Base-by-base conservation (phyloP, 1,284 basidiomycete genomes). In the Calocybe gambosa region DNA sequence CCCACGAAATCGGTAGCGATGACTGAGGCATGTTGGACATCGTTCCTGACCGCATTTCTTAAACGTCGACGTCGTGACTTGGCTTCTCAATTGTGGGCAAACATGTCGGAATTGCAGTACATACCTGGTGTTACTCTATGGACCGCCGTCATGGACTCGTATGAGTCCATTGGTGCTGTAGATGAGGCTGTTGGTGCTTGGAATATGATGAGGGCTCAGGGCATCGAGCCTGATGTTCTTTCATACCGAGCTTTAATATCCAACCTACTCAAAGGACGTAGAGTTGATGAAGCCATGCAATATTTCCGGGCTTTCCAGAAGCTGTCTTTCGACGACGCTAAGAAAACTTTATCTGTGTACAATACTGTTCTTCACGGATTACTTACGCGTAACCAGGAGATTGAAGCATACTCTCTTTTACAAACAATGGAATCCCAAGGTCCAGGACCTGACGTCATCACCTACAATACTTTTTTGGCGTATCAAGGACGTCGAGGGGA, bases 381-480 rank as follows among this genome's bases (percentile, higher is more conserved):
- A n/a, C 69, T 89, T 19, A 64, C 62, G 31, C 59, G 62, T 21
- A 62, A 62, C 18, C 68, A 63, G 20, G 63, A 71, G 20, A 54
- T 60, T 1, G 71, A 75, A 13, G 82, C 78, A 1, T 59, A 64
- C 20, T 55, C 57, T 1, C 45, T 88, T 21, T 59, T 87, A 21
- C 58, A 69, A 21, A 58, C 61, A 35, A 79, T 89, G 61, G 59
- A 61, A 12, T 47, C 68, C 1, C 55, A 72, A 7, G 80, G 80
- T 0, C 81, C 82, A 0, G 67, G 68, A 18, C 82, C 84, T 6
- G 85, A 91, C 59, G 65, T 87, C 15, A 69, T 85, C 45, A 81
- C 88, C 0, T 86, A 83, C 68, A 93, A 93, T 66, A 89, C 79
- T 0, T 71, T 92, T 50, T 66, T 94, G 42, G 72, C 72, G 9